phyloP scores from a whole-genome alignment of 805 yeast species.

The Komagataella pseudopastoris region DNA sequence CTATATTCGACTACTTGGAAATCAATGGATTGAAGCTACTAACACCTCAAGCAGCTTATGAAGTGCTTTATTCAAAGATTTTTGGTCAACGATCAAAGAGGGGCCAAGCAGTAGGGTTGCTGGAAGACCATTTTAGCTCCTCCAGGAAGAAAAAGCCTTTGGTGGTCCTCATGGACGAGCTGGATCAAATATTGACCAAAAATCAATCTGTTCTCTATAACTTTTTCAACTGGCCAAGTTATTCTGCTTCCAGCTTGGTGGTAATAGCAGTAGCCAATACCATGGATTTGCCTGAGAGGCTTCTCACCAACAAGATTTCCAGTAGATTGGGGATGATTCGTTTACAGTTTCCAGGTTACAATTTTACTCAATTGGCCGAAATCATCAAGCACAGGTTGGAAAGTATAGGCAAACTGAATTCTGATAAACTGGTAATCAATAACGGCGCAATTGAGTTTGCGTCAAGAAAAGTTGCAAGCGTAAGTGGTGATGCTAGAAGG shows the following conservation, averaged over 20 bases:
- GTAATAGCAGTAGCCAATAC: slow-evolving; percentile 94
- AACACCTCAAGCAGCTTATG: slow-evolving; percentile 73
- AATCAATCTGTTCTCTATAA: slow-evolving; percentile 85
- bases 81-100: slow-evolving; percentile 46
- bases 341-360: slow-evolving; percentile 81
- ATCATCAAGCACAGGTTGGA: slow-evolving; percentile 67
- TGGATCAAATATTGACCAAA: slow-evolving; percentile 80
- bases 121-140: slow-evolving; percentile 54
- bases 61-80: slow-evolving; percentile 65
- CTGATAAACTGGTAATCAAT: slow-evolving; percentile 30
- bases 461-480: slow-evolving; percentile 87
- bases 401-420: slow-evolving; percentile 21
- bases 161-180: slow-evolving; percentile 78
- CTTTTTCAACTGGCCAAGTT: slow-evolving; percentile 95
- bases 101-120: slow-evolving; percentile 45
- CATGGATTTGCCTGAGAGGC: slow-evolving; percentile 91
- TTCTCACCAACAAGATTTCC: slow-evolving; percentile 76
- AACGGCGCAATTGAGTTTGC: slow-evolving; percentile 84
- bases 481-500: slow-evolving; percentile 94
- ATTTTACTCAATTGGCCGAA: slow-evolving; percentile 58
- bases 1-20: slow-evolving; percentile 59
- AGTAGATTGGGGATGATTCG: slow-evolving; percentile 84
- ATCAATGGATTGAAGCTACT: slow-evolving; percentile 83
- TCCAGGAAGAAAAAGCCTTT: slow-evolving; percentile 33
- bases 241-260: slow-evolving; percentile 61